These are phyloP conservation scores for Lepraria neglecta DNA, from an alignment of 495 filamentous ascomycete genomes.

Conservation along the genomic window DNA sequence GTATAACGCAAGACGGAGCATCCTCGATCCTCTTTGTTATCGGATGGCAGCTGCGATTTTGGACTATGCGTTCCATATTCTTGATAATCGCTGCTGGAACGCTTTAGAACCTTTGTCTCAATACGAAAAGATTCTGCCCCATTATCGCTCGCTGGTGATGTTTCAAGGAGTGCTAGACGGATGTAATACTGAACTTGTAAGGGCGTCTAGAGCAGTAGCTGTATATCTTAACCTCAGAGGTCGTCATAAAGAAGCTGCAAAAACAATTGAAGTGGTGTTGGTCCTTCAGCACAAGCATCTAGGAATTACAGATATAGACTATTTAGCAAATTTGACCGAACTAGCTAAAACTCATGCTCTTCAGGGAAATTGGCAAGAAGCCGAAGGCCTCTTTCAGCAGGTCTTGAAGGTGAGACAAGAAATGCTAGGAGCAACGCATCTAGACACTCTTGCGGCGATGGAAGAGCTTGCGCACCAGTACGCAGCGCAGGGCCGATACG, in stretches of 20 bases:
- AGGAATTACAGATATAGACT: neutral
- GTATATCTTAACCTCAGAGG: neutral
- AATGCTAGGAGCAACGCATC: neutral
- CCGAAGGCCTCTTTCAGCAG: neutral
- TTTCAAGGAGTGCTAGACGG: neutral
- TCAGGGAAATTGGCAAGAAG: neutral
- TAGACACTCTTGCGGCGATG: neutral
- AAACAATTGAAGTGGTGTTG: neutral
- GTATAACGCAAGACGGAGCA: neutral
- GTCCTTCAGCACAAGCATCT: neutral
- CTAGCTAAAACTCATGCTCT: neutral
- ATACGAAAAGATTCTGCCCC: neutral
- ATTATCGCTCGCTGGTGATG: neutral
- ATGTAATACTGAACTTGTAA: neutral
- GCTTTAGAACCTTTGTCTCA: neutral
- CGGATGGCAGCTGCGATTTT: conserved; percentile 8
- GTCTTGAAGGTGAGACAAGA: neutral
- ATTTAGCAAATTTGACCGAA: neutral
- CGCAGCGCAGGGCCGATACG: neutral
- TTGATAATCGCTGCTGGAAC: neutral
- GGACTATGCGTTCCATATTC: neutral
- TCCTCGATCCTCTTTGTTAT: neutral
- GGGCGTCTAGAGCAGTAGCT: neutral
- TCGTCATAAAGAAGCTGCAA: neutral
- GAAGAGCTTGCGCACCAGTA: neutral